A percentile compares a stretch with the other conserved stretches of the same genome.
Evolutionary conservation across 768 basidiomycete species (phyloP).

Genomic region (Lentinula guzmanii): DNA sequence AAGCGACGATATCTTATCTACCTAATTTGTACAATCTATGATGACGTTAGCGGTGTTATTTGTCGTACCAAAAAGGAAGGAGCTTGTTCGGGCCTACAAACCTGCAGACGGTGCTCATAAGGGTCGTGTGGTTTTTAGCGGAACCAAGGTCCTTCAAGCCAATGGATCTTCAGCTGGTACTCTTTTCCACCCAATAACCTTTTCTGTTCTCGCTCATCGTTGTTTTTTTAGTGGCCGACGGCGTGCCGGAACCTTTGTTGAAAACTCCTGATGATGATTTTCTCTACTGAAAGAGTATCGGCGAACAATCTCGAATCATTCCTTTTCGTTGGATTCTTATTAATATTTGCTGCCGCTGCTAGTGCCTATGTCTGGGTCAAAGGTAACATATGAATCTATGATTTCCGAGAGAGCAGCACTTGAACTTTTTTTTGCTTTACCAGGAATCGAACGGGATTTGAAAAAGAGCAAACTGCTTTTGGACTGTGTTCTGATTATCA

Average conservation of each 20-base stretch:
- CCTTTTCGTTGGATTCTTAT: constrained; percentile 95
- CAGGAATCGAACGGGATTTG: constrained; percentile 86
- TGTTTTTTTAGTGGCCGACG: constrained; percentile 24
- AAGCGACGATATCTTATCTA: too few relatives aligned
- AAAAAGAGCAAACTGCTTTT: constrained; percentile 93
- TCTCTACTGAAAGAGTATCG: constrained; percentile 93
- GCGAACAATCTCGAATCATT: constrained; percentile 96
- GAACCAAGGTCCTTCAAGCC: constrained; percentile 95
- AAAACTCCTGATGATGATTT: constrained; percentile 95
- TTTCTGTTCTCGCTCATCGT: constrained; percentile 16
- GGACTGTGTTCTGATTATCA: constrained; percentile 95
- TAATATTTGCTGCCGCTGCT: constrained; percentile 96
- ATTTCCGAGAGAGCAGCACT: too few relatives aligned
- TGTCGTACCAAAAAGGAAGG: too few relatives aligned
- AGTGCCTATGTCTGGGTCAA: constrained; percentile 98
- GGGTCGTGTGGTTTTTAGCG: constrained; percentile 86
- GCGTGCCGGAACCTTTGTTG: constrained; percentile 1
- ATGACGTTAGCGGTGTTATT: too few relatives aligned
- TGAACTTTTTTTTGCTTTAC: too few relatives aligned
- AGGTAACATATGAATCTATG: constrained; percentile 39
- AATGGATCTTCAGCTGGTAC: constrained; percentile 38
- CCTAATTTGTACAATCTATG: too few relatives aligned
- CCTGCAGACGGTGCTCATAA: constrained; percentile 82
- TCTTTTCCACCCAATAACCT: constrained; percentile 24
- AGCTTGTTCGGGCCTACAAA: too few relatives aligned